Conservation (phyloP, 2,329 filamentous ascomycete genomes). For the Fusarium sarcochroum region DNA sequence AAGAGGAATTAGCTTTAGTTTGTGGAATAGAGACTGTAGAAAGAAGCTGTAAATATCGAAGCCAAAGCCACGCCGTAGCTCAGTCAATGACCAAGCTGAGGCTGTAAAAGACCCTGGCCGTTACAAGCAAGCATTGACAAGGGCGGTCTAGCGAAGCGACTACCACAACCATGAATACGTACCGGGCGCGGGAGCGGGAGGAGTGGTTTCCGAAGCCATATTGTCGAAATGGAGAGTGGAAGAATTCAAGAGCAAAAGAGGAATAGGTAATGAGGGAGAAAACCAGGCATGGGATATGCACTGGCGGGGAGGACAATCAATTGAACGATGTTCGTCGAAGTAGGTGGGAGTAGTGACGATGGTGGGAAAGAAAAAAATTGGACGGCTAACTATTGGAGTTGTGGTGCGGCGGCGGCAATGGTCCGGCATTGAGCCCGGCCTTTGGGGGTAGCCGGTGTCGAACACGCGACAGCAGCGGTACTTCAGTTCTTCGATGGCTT, state of each 20-base stretch:
- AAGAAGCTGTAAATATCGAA: not conserved
- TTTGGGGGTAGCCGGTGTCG: slow-evolving; percentile 29
- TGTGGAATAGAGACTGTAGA: not conserved
- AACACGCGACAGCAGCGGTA: slow-evolving; percentile 37
- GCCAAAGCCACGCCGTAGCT: slow-evolving; percentile 18
- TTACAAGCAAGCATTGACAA: slow-evolving; percentile 35
- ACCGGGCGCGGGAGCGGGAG: slow-evolving; percentile 49
- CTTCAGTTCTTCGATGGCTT: slow-evolving; percentile 8
- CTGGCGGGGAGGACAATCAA: slow-evolving; percentile 45
- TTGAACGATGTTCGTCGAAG: slow-evolving; percentile 45
- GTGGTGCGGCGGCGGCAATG: slow-evolving; percentile 49
- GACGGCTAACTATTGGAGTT: slow-evolving; percentile 41
- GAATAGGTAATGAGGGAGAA: slow-evolving; percentile 31
- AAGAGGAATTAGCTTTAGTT: slow-evolving; percentile 22
- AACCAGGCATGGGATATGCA: slow-evolving; percentile 49
- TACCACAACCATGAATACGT: slow-evolving; percentile 36
- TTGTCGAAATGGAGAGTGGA: slow-evolving; percentile 42
- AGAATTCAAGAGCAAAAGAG: slow-evolving; percentile 38
- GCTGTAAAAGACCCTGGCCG: slow-evolving; percentile 26
- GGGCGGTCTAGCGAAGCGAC: no score
- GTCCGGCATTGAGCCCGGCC: slow-evolving; percentile 43
- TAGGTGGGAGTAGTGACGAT: slow-evolving; percentile 43
- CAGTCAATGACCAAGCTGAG: slow-evolving; percentile 18
- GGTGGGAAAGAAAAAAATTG: slow-evolving; percentile 50
- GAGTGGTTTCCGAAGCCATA: slow-evolving; percentile 53